These are phyloP conservation scores for Afroboletus lepidellus DNA, from an alignment of 1,284 basidiomycete species.

Conservation along the genomic window DNA sequence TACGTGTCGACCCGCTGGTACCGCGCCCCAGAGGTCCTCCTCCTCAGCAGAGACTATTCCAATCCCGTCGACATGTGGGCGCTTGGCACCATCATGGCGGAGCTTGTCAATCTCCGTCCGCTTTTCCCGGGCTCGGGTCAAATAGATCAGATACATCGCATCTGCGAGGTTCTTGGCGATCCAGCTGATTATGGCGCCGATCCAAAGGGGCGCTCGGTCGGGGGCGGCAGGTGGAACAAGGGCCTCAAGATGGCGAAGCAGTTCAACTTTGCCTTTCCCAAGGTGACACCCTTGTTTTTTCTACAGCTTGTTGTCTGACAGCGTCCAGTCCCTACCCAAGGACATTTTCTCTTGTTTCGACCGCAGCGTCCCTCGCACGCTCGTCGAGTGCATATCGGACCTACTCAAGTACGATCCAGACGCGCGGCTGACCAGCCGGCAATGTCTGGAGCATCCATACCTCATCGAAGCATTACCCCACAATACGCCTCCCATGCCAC, in stretches of 20 bases:
- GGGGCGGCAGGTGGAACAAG: slow-evolving; percentile 86
- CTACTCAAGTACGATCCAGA: slow-evolving; percentile 92
- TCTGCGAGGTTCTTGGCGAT: slow-evolving; percentile 92
- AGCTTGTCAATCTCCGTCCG: slow-evolving; percentile 92
- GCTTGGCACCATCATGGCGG: slow-evolving; percentile 95
- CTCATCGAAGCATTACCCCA: slow-evolving; percentile 70
- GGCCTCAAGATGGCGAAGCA: slow-evolving; percentile 86
- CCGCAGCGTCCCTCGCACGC: slow-evolving; percentile 70
- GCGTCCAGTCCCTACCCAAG: slow-evolving; percentile 66
- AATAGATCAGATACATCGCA: slow-evolving; percentile 89
- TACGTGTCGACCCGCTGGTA: slow-evolving; percentile 99
- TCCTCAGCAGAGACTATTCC: slow-evolving; percentile 90
- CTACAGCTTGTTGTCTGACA: neutral
- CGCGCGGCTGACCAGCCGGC: slow-evolving; percentile 77
- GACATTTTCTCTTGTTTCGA: slow-evolving; percentile 81
- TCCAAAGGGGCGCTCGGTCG: slow-evolving; percentile 63
- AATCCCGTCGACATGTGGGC: slow-evolving; percentile 99
- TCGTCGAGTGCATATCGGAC: slow-evolving; percentile 91
- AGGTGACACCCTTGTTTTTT: slow-evolving; percentile 47
- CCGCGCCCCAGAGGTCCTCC: slow-evolving; percentile 94
- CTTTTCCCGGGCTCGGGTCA: slow-evolving; percentile 98
- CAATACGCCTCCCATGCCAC: slow-evolving; percentile 66
- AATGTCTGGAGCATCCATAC: slow-evolving; percentile 90
- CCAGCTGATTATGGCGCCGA: slow-evolving; percentile 86
- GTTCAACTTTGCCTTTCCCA: slow-evolving; percentile 89